Conservation (phyloP, 441 rosid species). For the Gossypium trilobum region DNA sequence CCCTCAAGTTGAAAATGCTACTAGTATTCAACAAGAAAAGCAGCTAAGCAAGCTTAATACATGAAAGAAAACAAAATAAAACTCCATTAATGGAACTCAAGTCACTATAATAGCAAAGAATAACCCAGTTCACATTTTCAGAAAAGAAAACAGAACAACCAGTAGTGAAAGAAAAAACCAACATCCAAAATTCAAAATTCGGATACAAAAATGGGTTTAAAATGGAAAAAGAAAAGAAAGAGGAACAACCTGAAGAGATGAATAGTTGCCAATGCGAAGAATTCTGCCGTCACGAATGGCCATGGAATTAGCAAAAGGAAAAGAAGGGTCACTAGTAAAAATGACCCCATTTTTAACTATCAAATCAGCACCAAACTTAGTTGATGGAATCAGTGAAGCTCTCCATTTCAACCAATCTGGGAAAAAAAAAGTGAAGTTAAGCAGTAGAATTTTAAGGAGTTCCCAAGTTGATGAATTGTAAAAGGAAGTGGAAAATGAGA, state of each 20-base stretch:
- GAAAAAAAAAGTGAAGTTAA: background rate
- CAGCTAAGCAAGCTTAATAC: background rate
- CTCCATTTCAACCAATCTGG: constrained; percentile 46
- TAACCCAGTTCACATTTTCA: background rate
- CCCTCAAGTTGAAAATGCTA: background rate
- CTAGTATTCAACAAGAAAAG: constrained; percentile 5
- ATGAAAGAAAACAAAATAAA: background rate
- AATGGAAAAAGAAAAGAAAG: background rate
- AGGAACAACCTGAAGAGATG: constrained; percentile 49
- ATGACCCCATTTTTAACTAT: constrained; percentile 55
- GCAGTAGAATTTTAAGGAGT: background rate
- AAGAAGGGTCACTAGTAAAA: constrained; percentile 60
- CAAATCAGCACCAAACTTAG: constrained; percentile 42
- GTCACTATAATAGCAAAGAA: background rate
- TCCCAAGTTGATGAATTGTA: background rate
- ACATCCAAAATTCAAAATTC: background rate
- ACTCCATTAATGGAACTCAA: background rate
- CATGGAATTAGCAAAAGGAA: constrained; percentile 66
- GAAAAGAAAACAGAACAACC: background rate
- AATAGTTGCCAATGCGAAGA: constrained; percentile 55
- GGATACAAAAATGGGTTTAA: background rate
- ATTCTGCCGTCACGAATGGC: constrained; percentile 63
- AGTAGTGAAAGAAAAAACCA: background rate
- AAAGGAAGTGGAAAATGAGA: background rate
- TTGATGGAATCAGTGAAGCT: constrained; percentile 24